A percentile compares a stretch with the other conserved stretches of the same genome.
Conservation (phyloP, 2,329 filamentous ascomycete species). For the Zopfia rhizophila region DNA sequence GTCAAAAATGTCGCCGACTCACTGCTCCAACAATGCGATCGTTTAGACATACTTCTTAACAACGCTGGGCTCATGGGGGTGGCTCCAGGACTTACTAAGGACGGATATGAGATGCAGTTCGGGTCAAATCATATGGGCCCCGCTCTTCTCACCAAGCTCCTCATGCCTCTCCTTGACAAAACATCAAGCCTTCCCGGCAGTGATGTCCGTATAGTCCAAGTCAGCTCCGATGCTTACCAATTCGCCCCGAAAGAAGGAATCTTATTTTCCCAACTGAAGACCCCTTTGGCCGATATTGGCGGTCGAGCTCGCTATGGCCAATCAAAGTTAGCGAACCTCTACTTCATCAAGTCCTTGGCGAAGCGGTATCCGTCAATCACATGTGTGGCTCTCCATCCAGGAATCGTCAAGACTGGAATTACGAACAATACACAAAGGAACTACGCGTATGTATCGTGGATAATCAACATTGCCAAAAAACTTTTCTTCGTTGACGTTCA, state of each 20-base stretch:
- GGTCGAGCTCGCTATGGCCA: constrained; percentile 53
- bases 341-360: constrained; percentile 53
- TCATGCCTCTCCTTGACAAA: constrained; percentile 53
- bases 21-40: constrained; percentile 34
- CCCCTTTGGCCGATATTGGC: neutral
- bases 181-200: constrained; percentile 43
- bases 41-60: constrained; percentile 54
- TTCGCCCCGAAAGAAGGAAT: constrained; percentile 43
- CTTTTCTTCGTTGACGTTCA: constrained; percentile 14
- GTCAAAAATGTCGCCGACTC: constrained; percentile 39
- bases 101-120: constrained; percentile 60
- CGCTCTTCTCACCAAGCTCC: constrained; percentile 53
- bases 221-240: constrained; percentile 36
- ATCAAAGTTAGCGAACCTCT: constrained; percentile 59
- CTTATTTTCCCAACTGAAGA: constrained; percentile 43
- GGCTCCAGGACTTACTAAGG: constrained; percentile 43
- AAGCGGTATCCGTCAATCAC: constrained; percentile 54
- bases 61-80: constrained; percentile 54
- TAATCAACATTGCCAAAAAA: neutral
- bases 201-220: constrained; percentile 55
- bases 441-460: too few relatives aligned
- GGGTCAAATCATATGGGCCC: constrained; percentile 60
- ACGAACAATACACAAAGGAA: too few relatives aligned
- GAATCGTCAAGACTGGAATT: constrained; percentile 55
- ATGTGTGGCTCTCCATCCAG: constrained; percentile 55